Evolutionary conservation across 73 alveolate species (phyloP).

Genomic region (Paramecium biaurelia): DNA sequence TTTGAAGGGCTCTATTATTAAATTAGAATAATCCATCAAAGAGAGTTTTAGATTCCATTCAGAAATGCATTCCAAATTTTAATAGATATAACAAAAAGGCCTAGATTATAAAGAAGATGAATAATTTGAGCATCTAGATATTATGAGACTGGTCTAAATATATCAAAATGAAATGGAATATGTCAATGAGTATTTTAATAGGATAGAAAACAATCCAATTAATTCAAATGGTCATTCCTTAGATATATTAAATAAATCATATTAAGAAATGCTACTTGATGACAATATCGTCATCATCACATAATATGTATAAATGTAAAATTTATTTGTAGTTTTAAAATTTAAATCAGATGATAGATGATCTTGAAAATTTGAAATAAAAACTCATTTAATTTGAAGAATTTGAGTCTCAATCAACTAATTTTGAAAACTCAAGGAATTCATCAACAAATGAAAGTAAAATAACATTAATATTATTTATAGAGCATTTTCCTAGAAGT

Average conservation of each 20-base stretch:
- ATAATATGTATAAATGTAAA: not conserved
- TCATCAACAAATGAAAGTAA: not conserved
- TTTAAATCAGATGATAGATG: not conserved
- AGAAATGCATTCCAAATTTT: not conserved
- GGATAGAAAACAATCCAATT: not conserved
- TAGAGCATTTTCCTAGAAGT: not conserved
- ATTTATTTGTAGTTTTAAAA: not conserved
- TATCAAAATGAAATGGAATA: not conserved
- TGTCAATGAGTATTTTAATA: not conserved
- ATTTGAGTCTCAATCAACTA: not conserved
- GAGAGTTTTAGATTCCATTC: not conserved
- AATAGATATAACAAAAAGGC: not conserved
- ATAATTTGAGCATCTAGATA: not conserved
- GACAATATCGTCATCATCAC: not conserved
- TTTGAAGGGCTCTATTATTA: not conserved
- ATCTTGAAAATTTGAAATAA: not conserved
- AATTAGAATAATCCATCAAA: not conserved
- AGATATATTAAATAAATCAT: not conserved
- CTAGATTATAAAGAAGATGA: not conserved
- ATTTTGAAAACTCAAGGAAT: not conserved
- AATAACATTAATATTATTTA: not conserved
- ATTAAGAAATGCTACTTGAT: not conserved
- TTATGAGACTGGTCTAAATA: not conserved
- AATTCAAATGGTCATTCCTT: not conserved
- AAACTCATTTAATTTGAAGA: not conserved